These are phyloP conservation scores for Zelopaecilomyces penicillatus DNA, from an alignment of 2,329 filamentous ascomycete species.

Conservation along the genomic window DNA sequence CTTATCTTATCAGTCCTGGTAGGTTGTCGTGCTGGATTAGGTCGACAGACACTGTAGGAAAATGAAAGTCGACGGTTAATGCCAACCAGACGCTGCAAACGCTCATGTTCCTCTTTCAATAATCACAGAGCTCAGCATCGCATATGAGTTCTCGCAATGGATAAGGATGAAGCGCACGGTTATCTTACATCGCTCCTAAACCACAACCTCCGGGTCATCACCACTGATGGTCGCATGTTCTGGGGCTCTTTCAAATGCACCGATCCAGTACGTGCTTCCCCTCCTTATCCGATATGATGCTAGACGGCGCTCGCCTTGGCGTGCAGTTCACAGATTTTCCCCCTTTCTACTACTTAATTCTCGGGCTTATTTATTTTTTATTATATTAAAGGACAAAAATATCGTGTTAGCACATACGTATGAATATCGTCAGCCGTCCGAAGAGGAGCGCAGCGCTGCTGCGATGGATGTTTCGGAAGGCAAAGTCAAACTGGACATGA, in stretches of 20 bases:
- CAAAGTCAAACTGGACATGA: conserved; percentile 60
- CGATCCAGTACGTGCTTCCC: conserved; percentile 58
- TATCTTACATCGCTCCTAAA: conserved; percentile 63
- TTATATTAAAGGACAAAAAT: conserved; percentile 63
- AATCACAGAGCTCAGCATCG: neutral
- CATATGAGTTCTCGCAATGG: conserved; percentile 24
- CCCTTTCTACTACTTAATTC: neutral
- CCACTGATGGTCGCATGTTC: conserved; percentile 80
- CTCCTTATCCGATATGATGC: neutral
- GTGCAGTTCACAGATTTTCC: too few species aligned
- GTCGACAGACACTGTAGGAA: too few species aligned
- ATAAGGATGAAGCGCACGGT: conserved; percentile 42
- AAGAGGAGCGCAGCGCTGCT: conserved; percentile 34
- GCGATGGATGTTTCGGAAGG: conserved; percentile 26
- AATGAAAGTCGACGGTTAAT: too few species aligned
- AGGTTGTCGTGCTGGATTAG: too few species aligned
- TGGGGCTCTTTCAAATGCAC: conserved; percentile 90
- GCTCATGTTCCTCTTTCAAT: neutral
- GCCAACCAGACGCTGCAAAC: neutral
- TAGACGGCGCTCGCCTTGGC: too few species aligned
- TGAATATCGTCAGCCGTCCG: conserved; percentile 75
- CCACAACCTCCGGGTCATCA: conserved; percentile 70
- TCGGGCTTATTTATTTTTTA: neutral
- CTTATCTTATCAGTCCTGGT: too few species aligned
- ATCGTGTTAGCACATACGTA: conserved; percentile 78